Conservation (phyloP, 768 basidiomycete species). For the Pisolithus tinctorius region DNA sequence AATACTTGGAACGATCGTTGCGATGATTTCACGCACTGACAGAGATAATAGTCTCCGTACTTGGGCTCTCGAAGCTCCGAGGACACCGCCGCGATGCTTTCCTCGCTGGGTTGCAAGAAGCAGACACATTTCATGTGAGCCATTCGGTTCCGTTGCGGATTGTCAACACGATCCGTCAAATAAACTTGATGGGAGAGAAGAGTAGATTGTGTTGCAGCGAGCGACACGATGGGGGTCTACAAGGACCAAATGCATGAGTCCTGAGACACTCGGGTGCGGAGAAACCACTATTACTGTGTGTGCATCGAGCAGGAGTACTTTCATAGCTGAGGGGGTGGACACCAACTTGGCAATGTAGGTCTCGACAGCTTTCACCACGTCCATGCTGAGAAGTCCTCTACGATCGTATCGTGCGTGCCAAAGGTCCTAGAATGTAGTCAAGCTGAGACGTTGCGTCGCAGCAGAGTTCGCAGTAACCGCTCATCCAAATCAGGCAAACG, state of each 20-base stretch:
- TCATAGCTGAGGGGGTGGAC: constrained; percentile 82
- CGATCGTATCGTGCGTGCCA: too few species aligned
- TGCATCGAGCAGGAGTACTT: constrained; percentile 88
- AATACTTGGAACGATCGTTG: constrained; percentile 12
- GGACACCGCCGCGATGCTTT: constrained; percentile 77
- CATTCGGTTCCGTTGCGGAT: constrained; percentile 84
- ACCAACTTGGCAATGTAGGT: constrained; percentile 89
- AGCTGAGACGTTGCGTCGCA: too few species aligned
- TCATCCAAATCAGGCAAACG: too few species aligned
- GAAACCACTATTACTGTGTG: constrained; percentile 65
- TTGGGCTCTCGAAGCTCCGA: constrained; percentile 83
- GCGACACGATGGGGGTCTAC: constrained; percentile 93
- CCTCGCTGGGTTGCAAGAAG: constrained; percentile 78
- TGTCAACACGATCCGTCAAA: constrained; percentile 96
- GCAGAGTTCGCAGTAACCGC: too few species aligned
- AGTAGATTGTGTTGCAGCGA: constrained; percentile 90
- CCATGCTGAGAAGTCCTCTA: constrained; percentile 47
- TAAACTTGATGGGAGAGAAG: constrained; percentile 95
- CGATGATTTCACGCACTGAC: constrained; percentile 79
- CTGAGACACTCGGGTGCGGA: background rate
- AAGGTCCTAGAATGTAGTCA: too few species aligned
- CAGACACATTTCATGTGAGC: constrained; percentile 97
- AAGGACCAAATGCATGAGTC: constrained; percentile 5
- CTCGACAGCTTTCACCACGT: constrained; percentile 92
- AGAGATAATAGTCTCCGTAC: constrained; percentile 98